Evolutionary conservation across 2,329 filamentous ascomycete genomes (phyloP).

Genomic region (Emmonsiellopsis sp.): DNA sequence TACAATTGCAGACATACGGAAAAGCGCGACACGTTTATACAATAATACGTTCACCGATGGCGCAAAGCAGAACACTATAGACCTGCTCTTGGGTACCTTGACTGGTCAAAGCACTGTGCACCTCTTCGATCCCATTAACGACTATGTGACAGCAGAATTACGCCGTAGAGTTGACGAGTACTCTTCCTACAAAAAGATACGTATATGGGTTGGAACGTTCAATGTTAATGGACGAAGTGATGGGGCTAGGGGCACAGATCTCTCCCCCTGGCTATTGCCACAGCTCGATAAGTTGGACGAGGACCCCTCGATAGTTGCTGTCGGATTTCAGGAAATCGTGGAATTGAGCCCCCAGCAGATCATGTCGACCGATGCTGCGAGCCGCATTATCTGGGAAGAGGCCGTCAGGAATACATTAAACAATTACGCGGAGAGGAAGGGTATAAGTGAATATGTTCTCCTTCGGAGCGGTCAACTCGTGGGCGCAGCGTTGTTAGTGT

Average conservation of each 20-base stretch:
- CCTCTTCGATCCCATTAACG: conserved; percentile 89
- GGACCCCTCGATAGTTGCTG: conserved; percentile 75
- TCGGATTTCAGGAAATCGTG: conserved; percentile 98
- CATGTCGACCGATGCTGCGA: conserved; percentile 90
- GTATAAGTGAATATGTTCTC: conserved; percentile 74
- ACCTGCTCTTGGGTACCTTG: conserved; percentile 77
- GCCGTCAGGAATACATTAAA: conserved; percentile 74
- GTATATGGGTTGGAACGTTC: conserved; percentile 81
- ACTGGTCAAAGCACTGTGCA: conserved; percentile 77
- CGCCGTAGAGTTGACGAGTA: conserved; percentile 58
- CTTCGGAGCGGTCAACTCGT: conserved; percentile 89
- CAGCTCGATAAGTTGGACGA: conserved; percentile 46
- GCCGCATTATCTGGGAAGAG: conserved; percentile 77
- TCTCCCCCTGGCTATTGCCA: conserved; percentile 74
- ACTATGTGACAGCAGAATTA: conserved; percentile 74
- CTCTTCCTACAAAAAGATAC: conserved; percentile 63
- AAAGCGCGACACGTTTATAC: conserved; percentile 87
- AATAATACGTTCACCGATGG: conserved; percentile 98
- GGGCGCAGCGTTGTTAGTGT: conserved; percentile 84
- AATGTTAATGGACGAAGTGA: conserved; percentile 85
- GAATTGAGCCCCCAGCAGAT: conserved; percentile 95
- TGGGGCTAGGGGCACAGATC: conserved; percentile 62
- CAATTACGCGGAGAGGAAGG: conserved; percentile 52
- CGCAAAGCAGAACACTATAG: conserved; percentile 84
- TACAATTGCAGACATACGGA: conserved; percentile 87